Percentiles rank a stretch among this genome's conserved stretches.
phyloP scores from a whole-genome alignment of 352 stramenopile species.

The Pythium diclinum region DNA sequence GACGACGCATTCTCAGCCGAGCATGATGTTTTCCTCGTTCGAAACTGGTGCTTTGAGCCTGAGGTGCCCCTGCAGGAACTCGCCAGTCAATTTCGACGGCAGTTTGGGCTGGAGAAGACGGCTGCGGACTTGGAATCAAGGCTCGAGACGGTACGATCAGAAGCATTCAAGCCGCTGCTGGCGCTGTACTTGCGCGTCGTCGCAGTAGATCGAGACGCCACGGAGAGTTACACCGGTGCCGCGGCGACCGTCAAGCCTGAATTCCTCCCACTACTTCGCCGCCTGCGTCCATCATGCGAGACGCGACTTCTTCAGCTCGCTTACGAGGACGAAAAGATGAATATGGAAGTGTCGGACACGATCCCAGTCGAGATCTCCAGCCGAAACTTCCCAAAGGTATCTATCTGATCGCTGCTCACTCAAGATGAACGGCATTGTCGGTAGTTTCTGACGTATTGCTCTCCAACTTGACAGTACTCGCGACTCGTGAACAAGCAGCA shows the following conservation, averaged over 20 bases:
- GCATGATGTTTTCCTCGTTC: conserved; percentile 65
- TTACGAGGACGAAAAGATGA: conserved; percentile 60
- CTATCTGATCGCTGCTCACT: neutral
- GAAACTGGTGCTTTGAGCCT: conserved; percentile 53
- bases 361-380: conserved; percentile 53
- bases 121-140: conserved; percentile 39
- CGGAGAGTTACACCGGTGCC: conserved; percentile 28
- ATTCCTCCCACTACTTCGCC: conserved; percentile 49
- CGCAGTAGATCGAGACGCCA: conserved; percentile 34
- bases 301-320: conserved; percentile 59
- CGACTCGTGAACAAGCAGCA: conserved; percentile 49
- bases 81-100: conserved; percentile 36
- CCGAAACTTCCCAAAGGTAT: conserved; percentile 57
- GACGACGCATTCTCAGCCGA: conserved; percentile 43
- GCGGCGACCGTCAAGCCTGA: conserved; percentile 32
- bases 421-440: neutral
- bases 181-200: conserved; percentile 50
- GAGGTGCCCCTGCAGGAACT: conserved; percentile 39
- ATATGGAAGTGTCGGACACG: conserved; percentile 41
- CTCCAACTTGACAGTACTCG: conserved; percentile 33
- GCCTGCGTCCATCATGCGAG: conserved; percentile 52
- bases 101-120: conserved; percentile 38
- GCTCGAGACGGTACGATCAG: conserved; percentile 38
- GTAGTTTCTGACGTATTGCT: neutral
- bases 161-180: conserved; percentile 39